Evolutionary conservation across 768 basidiomycete genomes (phyloP), one percentile per base, ranked within the genome.

Genomic region (Serendipita sp.): DNA sequence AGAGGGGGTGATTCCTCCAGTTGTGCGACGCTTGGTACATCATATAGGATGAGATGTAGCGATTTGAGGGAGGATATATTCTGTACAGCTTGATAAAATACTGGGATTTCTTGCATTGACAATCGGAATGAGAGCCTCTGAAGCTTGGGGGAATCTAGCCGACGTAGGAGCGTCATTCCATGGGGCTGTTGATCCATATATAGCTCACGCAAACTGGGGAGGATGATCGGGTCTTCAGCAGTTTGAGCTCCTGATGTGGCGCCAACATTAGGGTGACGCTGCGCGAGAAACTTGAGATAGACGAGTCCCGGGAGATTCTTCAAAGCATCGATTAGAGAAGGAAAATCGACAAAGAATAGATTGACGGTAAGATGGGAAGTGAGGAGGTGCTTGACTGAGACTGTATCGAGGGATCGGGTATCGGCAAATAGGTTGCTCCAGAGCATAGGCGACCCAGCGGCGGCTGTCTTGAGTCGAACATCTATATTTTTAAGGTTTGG

Each of bases 381-480:
- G 56, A 60, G 18, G 30, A 38, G 28, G 16, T 24, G 30, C 32
- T 60, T 60, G 16, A 60, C 56, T 24, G 28, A 8, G 11, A 60
- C 30, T 4, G 4, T 38, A n/a, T 60, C 56, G 28, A 60, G 34
- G n/a, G 28, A 11, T 28, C 37, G 56, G n/a, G 16, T 32, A 10
- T 60, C 56, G 10, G 56, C 10, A 32, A 60, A 60, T 11, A 60
- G 56, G 10, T 60, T 60, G n/a, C 56, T 60, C 56, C 56, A 60
- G 8, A 60, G 37, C 28, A 60, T n/a, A 10, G 56, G 8, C 4
- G 56, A 60, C 13, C 56, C 30, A 30, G 56, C 37, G 35, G 28
- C 56, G 18, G 28, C 37, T 28, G 56, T 34, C 56, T 32, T 60
- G 30, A 60, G 24, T 35, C n/a, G 56, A n/a, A 60, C 56, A 30